Base-by-base conservation (phyloP, 352 stramenopile species). In the Globisporangium uncinulatum region DNA sequence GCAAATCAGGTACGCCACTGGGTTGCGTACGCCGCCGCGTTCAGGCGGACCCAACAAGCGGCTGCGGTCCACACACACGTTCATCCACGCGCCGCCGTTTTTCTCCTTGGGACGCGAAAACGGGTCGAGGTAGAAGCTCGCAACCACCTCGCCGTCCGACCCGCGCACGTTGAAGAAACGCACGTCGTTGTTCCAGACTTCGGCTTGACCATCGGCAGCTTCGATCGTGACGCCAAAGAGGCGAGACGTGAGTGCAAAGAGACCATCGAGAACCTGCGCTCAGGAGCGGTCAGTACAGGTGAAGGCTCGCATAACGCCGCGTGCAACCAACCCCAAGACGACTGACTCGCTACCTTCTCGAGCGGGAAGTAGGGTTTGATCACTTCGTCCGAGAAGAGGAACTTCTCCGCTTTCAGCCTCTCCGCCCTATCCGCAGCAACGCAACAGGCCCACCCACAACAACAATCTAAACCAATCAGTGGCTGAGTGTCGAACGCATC, bases 61-160 rank as follows among this genome's bases (percentile, higher is more conserved):
- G 39, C 80, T 97, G 53, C 97, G 97, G 29, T 97, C 95, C 44
- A 98, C 81, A 56, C 95, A 99, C 43, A 94, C 89, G 67, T 96
- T 97, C 97, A 99, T 99, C 97, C 97, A 99, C 13, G 97, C 97
- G 37, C 97, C 97, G 37, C 96, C 96, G 47, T 97, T 87, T 78
- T 99, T 99, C 69, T 99, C 92, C 56, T 89, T 93, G 6, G 97
- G 96, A 6, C 97, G 89, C 39, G 93, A 98, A 63, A 98, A 99
- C 17, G 97, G 92, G 70, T 99, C 97, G 45, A 99, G 69, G 66
- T 88, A 99, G 70, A 99, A 99, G 44, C 84, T 92, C 11, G 96
- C 96, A 54, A 99, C 94, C 39, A 97, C 70, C 19, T 87, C 66
- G 13, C 70, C 74, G 48, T 97, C 86, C 42, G 84, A 85, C 45